Evolutionary conservation across 768 basidiomycete species (phyloP), one percentile per base, ranked within the genome.

Genomic region (Rhizopogon roseolus): DNA sequence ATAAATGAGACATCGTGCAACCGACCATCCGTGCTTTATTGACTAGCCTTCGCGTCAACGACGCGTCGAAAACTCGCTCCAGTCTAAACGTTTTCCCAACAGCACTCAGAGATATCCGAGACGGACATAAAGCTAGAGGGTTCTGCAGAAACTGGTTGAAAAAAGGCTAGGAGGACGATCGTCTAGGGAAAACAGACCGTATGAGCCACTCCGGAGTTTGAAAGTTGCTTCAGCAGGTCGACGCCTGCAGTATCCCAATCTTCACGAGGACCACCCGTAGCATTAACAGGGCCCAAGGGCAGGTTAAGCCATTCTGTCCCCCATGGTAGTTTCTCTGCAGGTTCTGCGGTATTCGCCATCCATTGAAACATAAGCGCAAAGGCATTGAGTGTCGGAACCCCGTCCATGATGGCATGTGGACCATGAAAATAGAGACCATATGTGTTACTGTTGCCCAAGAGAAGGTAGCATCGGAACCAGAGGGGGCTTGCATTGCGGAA

Each of bases 271-370:
- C 65, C 64, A 8, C 66, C 65, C 0, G 54, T 68, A 1, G 65
- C 66, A 29, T 52, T 53, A 25, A 66, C 55, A 5, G 62, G 64
- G 22, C 67, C 66, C 4, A 57, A 55, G 0, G 66, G 66, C 13
- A 66, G 62, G 38, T 66, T 59, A 25, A 53, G 58, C 64, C 64
- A 64, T 36, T 68, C 65, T 29, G 63, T 53, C 11, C 32, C 57
- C 50, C 55, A 60, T 3, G 41, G 41, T 3, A 55, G 41, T 2
- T 29, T 38, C 9, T 54, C 55, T 6, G 46, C 37, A n/a, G 29
- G n/a, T 27, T 53, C 38, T 2, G 22, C 14, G 2, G 27, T 17
- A 4, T 19, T 43, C 16, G 36, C 36, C 49, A 61, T 60, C 54
- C 58, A 61, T 37, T 49, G 50, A n/a, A 61, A 48, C 55, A 61